Evolutionary conservation across 2,329 filamentous ascomycete genomes (phyloP).

Genomic region (Aspergillus fructus): DNA sequence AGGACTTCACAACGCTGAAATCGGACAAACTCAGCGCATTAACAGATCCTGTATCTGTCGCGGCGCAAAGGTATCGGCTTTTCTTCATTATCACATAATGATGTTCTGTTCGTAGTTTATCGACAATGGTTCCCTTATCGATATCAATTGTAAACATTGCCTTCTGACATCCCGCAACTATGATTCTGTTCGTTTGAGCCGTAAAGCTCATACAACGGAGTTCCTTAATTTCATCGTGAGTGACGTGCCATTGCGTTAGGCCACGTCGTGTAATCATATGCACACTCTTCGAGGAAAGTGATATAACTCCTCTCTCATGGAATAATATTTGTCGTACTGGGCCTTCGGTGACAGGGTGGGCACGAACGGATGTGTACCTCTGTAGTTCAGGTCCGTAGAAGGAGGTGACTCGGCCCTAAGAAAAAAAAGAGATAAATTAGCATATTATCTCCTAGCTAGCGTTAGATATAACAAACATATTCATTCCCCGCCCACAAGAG

Average conservation of each 20-base stretch:
- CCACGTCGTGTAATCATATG: conserved; percentile 87
- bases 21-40: conserved; percentile 80
- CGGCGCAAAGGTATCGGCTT: conserved; percentile 84
- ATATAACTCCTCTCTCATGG: conserved; percentile 85
- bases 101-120: conserved; percentile 69
- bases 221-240: conserved; percentile 76
- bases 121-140: conserved; percentile 70
- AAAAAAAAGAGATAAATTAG: conserved; percentile 14
- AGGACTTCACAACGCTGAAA: conserved; percentile 77
- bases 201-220: conserved; percentile 95
- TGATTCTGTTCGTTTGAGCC: conserved; percentile 77
- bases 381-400: conserved; percentile 85
- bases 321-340: conserved; percentile 84
- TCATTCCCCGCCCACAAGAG: conserved; percentile 92
- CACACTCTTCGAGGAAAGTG: conserved; percentile 76
- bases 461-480: conserved; percentile 59
- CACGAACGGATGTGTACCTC: conserved; percentile 85
- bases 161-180: conserved; percentile 83
- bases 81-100: conserved; percentile 92
- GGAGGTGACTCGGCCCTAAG: conserved; percentile 79
- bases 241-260: conserved; percentile 82
- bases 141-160: conserved; percentile 77
- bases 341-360: conserved; percentile 71
- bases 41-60: conserved; percentile 76
- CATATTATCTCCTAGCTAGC: neutral